Evolutionary conservation across 2,329 filamentous ascomycete genomes (phyloP).

Genomic region (Cercospora sp.): DNA sequence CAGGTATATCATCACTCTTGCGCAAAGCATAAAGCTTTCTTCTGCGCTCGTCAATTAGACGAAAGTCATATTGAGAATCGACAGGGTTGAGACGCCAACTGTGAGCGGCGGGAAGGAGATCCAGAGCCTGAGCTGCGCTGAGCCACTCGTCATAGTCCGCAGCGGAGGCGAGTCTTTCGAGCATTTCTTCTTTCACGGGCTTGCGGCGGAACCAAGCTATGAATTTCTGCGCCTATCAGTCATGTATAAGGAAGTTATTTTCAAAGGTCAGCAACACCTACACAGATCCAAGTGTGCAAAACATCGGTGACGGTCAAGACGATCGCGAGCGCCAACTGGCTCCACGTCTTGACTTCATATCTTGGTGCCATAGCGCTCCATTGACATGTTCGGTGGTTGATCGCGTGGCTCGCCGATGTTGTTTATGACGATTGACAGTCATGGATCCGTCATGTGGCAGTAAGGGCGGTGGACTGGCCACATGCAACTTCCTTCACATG

Average conservation of each 20-base stretch:
- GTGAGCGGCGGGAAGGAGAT: constrained; percentile 19
- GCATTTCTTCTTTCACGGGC: constrained; percentile 17
- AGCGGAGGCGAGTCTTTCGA: constrained; percentile 19
- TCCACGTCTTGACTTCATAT: constrained; percentile 6
- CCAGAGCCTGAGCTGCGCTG: constrained; percentile 22
- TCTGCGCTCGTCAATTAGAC: constrained; percentile 25
- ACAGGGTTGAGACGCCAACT: constrained; percentile 29
- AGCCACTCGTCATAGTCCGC: constrained; percentile 25
- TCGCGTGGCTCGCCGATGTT: not conserved
- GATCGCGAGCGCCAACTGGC: constrained; percentile 2
- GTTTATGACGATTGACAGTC: not conserved
- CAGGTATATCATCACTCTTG: constrained; percentile 42
- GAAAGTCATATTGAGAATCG: constrained; percentile 26
- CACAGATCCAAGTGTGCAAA: constrained; percentile 1
- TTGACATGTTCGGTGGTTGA: not conserved
- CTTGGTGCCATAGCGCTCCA: constrained; percentile 4
- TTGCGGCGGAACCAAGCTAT: constrained; percentile 10
- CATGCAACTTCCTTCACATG: not conserved
- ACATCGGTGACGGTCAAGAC: constrained; percentile 7
- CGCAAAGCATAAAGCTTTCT: constrained; percentile 19
- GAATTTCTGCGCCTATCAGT: constrained; percentile 1
- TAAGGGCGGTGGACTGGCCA: not conserved
- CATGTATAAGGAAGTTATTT: not conserved
- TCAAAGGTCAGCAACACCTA: not conserved
- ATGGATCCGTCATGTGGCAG: not conserved